Base-by-base conservation (phyloP, 129 eudicot genomes). In the Solidago caesia region DNA sequence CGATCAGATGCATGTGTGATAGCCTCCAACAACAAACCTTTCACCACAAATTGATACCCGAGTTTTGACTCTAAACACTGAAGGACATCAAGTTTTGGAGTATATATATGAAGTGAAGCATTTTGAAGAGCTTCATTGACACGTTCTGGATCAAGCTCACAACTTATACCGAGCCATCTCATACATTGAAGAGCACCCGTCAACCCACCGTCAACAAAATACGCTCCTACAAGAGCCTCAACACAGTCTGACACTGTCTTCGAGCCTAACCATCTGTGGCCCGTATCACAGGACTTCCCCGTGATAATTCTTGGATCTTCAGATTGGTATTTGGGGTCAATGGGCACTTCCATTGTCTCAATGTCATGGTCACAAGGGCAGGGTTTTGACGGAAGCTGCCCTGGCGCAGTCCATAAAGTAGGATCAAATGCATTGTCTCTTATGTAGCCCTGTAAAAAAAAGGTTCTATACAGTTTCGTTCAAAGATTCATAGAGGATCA, bases 211-310 rank as follows among this genome's bases (percentile, higher is more conserved):
- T 70, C 96, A 6, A 91, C 95, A 69, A 83, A 91, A 79, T 91
- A 91, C 26, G 99, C 99, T 58, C 97, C 99, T 41, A 95, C 84
- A 4, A 95, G 90, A 14, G 96, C 99, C 73, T 95, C 99, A 58
- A 87, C 96, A 74, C 99, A 95, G 77, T 95, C 99, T 4, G 99
- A 78, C 14, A 95, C 52, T 13, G 92, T 87, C 70, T 95, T 95
- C 8, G 99, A 95, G 33, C 80, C 84, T 87, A 95, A 79, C 99
- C 99, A 95, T 70, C 97, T 72, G 43, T 95, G 99, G 51, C 99
- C 96, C 79, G 15, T 79, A 72, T 95, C 99, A 61, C 99, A 95
- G 48, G 75, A 74, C 83, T 87, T 95, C 42, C 94, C 94, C 11
- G 84, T 44, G 71, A 81, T 44, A 14, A 81, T 48, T 66, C 87